These are phyloP conservation scores for Pythium grandisporangium DNA, from an alignment of 352 stramenopile species.

Conservation along the genomic window DNA sequence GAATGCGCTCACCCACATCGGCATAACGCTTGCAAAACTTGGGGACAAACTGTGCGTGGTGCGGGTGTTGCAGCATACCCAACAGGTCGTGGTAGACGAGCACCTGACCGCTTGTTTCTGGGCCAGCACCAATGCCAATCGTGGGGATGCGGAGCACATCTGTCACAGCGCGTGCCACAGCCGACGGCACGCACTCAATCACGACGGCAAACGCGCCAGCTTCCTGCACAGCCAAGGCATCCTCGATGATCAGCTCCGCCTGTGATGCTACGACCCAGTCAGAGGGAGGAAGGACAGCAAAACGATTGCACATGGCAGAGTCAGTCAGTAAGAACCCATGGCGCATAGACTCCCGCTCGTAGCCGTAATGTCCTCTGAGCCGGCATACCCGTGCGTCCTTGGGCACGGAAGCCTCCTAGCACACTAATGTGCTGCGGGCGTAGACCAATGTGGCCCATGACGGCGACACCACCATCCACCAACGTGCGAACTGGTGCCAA, in stretches of 20 bases:
- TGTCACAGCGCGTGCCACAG: conserved; percentile 92
- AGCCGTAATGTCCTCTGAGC: too few relatives aligned
- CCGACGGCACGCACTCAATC: conserved; percentile 72
- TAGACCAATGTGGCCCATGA: conserved; percentile 97
- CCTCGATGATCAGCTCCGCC: conserved; percentile 92
- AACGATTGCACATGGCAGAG: too few relatives aligned
- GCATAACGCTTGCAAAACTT: conserved; percentile 99
- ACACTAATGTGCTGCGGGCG: conserved; percentile 95
- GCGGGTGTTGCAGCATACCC: conserved; percentile 97
- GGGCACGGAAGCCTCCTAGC: conserved; percentile 94
- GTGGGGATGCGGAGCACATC: conserved; percentile 95
- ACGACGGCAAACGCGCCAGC: conserved; percentile 94
- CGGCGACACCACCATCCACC: conserved; percentile 87
- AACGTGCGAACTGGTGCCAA: conserved; percentile 46
- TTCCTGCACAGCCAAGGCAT: conserved; percentile 92
- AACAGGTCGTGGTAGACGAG: conserved; percentile 98
- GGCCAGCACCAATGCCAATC: conserved; percentile 97
- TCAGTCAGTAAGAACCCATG: too few relatives aligned
- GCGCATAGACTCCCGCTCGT: too few relatives aligned
- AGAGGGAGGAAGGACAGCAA: too few relatives aligned
- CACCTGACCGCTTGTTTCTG: conserved; percentile 92
- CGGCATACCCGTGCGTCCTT: conserved; percentile 88
- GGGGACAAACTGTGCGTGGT: conserved; percentile 93
- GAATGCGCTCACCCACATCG: conserved; percentile 90
- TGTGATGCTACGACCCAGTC: conserved; percentile 31